Evolutionary conservation across 2,329 filamentous ascomycete genomes (phyloP), one percentile per base, ranked within the genome.

Genomic region (Alternaria sp.): DNA sequence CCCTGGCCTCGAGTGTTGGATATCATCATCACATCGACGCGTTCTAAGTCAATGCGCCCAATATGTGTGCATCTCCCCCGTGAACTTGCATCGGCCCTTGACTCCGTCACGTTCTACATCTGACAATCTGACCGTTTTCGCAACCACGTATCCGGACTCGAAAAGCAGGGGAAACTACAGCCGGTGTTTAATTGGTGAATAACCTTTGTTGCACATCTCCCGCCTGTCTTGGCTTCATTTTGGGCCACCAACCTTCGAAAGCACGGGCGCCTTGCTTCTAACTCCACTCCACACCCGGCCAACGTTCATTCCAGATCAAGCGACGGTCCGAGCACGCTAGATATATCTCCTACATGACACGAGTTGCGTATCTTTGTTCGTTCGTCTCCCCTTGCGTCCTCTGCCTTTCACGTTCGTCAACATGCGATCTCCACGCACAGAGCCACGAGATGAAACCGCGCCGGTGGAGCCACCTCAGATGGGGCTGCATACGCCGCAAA

Each of bases 161-260:
- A 54, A 48, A 59, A 11, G 44, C 43, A 51, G 57, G 57, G 57
- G 52, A 51, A 43, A 14, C 28, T 46, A 26, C 38, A 48, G 51
- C 38, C 11, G 36, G 28, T 22, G 34, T 38, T 24, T 42, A 44
- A 59, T 59, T 59, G 56, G 56, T 26, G 34, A 39, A 36, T 20
- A 38, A 7, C 24, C 16, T n/a, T 38, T 20, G 41, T n/a, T 58
- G 56, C 56, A 54, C 56, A 58, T 53, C 49, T 34, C 56, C 49
- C 14, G 20, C 34, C 18, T 47, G 51, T 30, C 56, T 59, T 59
- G 56, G 51, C 51, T 38, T 54, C 56, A 59, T 41, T 54, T 24
- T 22, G 38, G 22, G 39, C 47, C 54, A 20, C 41, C 43, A 41
- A 51, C 38, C 46, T 34, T 52, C 42, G 18, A 26, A n/a, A 59